Percentiles rank a stretch among this genome's conserved stretches.
These are phyloP conservation scores for Penicillium occitanis DNA, from an alignment of 2,329 filamentous ascomycete genomes.

Conservation along the genomic window DNA sequence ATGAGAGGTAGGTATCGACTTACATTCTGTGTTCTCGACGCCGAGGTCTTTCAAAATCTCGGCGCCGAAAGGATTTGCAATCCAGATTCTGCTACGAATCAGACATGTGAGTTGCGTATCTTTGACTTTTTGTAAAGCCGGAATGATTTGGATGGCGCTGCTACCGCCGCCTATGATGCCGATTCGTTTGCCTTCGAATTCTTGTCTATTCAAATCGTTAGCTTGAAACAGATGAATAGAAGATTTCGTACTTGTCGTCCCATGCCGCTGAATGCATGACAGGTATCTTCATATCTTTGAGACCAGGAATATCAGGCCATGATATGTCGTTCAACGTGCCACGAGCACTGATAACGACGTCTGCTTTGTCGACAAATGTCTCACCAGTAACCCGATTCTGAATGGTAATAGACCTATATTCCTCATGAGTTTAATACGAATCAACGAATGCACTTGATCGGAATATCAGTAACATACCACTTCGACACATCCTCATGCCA, in stretches of 20 bases:
- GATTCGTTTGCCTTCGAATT: slow-evolving; percentile 33
- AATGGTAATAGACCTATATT: not conserved
- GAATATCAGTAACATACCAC: slow-evolving; percentile 24
- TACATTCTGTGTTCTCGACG: not conserved
- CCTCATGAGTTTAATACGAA: not conserved
- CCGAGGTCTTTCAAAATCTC: not conserved
- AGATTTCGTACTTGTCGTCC: slow-evolving; percentile 34
- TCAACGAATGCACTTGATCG: not conserved
- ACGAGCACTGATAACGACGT: slow-evolving; percentile 25
- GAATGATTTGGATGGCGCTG: slow-evolving; percentile 45
- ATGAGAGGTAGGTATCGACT: not conserved
- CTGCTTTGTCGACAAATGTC: slow-evolving; percentile 20
- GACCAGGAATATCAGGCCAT: slow-evolving; percentile 28
- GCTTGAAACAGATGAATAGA: not conserved
- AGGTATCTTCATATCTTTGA: slow-evolving; percentile 23
- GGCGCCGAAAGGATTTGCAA: slow-evolving; percentile 25
- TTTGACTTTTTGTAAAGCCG: slow-evolving; percentile 41
- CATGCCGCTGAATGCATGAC: slow-evolving; percentile 49
- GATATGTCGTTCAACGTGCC: slow-evolving; percentile 44
- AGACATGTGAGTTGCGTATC: slow-evolving; percentile 40
- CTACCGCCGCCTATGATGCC: slow-evolving; percentile 43
- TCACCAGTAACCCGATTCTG: not conserved
- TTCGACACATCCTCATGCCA: slow-evolving; percentile 44
- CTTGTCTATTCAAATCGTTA: not conserved
- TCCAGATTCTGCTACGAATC: slow-evolving; percentile 34